A percentile compares a stretch with the other conserved stretches of the same genome.
These are phyloP conservation scores for Silene conica DNA, from an alignment of 148 eudicot genomes.

Conservation along the genomic window DNA sequence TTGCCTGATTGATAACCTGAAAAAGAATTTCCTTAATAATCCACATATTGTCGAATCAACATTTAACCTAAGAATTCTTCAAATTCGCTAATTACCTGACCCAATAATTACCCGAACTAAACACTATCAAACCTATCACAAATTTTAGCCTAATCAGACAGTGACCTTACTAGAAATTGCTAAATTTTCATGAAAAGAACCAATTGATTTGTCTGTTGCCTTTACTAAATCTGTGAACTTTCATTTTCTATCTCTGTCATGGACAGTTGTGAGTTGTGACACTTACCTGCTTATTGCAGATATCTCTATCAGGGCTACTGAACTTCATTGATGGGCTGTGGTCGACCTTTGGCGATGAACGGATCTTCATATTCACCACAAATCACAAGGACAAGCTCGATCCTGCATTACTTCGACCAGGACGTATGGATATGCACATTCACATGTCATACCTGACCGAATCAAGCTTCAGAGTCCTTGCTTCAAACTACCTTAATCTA, in stretches of 20 bases:
- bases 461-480: slow-evolving; percentile 36
- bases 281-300: slow-evolving; percentile 15
- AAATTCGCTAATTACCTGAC: too few species aligned
- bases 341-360: slow-evolving; percentile 49
- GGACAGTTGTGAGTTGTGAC: not conserved
- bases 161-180: not conserved
- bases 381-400: slow-evolving; percentile 49
- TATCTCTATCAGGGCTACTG: slow-evolving; percentile 37
- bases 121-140: too few species aligned
- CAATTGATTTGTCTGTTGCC: not conserved
- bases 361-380: slow-evolving; percentile 48
- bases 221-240: too few species aligned
- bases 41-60: too few species aligned
- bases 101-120: too few species aligned
- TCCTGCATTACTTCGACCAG: slow-evolving; percentile 44
- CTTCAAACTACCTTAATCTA: slow-evolving; percentile 41
- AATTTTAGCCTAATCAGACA: not conserved
- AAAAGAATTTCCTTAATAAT: too few species aligned
- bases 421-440: slow-evolving; percentile 53
- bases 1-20: too few species aligned
- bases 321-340: slow-evolving; percentile 50
- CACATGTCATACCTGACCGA: slow-evolving; percentile 49
- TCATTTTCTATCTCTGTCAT: too few species aligned
- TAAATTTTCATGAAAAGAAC: not conserved
- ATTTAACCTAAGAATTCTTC: too few species aligned